Evolutionary conservation across 306 rosid genomes (phyloP).

Genomic region (Styphnolobium japonicum): DNA sequence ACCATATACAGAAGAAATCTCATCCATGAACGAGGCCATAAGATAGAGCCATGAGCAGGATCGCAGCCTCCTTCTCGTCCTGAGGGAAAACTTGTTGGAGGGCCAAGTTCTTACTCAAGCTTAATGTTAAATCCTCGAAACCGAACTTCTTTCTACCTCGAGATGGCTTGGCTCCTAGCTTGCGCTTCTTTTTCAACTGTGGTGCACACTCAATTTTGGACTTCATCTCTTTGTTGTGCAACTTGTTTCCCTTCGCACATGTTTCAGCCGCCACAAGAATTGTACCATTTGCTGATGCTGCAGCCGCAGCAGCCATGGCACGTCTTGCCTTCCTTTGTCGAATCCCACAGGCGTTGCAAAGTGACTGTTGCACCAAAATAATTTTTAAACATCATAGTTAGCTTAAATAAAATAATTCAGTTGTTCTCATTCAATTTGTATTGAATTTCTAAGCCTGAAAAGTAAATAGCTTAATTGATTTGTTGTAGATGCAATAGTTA

Average conservation of each 20-base stretch:
- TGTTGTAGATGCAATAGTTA: no score
- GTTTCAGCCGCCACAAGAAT: constrained; percentile 20
- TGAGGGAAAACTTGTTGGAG: constrained; percentile 84
- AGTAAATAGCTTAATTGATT: neutral
- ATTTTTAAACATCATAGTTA: neutral
- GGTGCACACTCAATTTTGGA: constrained; percentile 14
- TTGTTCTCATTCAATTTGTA: neutral
- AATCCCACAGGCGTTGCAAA: constrained; percentile 96
- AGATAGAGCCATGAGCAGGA: constrained; percentile 88
- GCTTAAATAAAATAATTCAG: neutral
- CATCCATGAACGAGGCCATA: constrained; percentile 86
- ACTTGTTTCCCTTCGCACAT: constrained; percentile 33
- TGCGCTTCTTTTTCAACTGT: constrained; percentile 28
- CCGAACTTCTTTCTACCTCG: constrained; percentile 41
- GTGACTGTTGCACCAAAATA: constrained; percentile 50
- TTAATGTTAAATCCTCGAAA: constrained; percentile 62
- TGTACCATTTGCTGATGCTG: constrained; percentile 54
- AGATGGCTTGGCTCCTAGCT: constrained; percentile 8
- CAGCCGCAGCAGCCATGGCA: constrained; percentile 63
- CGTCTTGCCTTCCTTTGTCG: constrained; percentile 95
- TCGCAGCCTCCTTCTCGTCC: constrained; percentile 96
- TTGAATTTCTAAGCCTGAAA: neutral
- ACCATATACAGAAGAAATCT: constrained; percentile 12
- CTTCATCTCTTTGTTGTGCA: constrained; percentile 30
- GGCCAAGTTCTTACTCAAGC: constrained; percentile 53